These are phyloP conservation scores for Neurospora sp. DNA, from an alignment of 2,329 filamentous ascomycete species.

Conservation along the genomic window DNA sequence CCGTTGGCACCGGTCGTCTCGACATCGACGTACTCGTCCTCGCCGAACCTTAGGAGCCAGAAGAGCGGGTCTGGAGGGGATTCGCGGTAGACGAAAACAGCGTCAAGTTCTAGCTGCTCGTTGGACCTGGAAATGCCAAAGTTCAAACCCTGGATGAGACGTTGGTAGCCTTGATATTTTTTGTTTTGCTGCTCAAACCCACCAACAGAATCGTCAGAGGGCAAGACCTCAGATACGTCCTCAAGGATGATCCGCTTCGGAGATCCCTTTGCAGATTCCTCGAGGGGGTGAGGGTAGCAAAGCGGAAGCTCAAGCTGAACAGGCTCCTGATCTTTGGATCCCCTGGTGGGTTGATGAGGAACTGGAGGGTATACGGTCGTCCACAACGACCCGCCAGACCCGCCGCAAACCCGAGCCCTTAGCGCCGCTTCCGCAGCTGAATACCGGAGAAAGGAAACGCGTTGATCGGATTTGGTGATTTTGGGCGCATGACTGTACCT, in stretches of 20 bases:
- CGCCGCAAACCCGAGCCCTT: not conserved
- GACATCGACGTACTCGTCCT: not conserved
- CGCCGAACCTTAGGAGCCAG: conserved; percentile 1
- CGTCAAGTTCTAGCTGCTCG: not conserved
- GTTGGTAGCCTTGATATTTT: not conserved
- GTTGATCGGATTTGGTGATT: conserved; percentile 52
- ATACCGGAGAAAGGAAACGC: conserved; percentile 44
- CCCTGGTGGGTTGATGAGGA: not conserved
- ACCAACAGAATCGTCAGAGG: not conserved
- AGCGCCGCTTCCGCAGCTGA: conserved; percentile 48
- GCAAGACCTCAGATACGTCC: conserved; percentile 18
- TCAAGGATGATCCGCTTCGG: conserved; percentile 31
- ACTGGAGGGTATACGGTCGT: not conserved
- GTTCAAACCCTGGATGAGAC: not conserved
- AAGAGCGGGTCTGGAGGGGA: not conserved
- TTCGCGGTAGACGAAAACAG: not conserved
- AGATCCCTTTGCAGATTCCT: not conserved
- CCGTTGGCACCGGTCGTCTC: not conserved
- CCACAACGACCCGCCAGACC: not conserved
- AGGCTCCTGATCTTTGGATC: not conserved
- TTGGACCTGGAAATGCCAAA: not conserved
- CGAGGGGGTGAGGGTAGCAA: not conserved
- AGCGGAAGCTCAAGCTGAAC: not conserved
- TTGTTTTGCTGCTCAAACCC: not conserved
- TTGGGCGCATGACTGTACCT: conserved; percentile 53